These are phyloP conservation scores for Calonectria hawksworthii DNA, from an alignment of 2,329 filamentous ascomycete species.

Conservation along the genomic window DNA sequence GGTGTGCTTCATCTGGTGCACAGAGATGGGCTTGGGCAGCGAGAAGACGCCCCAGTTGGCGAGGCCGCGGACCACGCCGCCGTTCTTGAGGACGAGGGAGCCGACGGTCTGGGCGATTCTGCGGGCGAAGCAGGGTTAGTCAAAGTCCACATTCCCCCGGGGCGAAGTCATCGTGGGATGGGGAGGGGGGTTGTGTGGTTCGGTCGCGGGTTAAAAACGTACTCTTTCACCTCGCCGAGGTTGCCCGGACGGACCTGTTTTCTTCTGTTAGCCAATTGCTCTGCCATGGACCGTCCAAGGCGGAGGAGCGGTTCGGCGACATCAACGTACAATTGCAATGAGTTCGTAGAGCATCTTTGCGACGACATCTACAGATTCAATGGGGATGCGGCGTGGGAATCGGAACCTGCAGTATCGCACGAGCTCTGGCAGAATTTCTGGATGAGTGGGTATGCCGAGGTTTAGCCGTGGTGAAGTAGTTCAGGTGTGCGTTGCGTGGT, in stretches of 20 bases:
- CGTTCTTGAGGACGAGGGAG: slow-evolving; percentile 82
- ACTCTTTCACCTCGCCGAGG: slow-evolving; percentile 96
- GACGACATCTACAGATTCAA: slow-evolving; percentile 47
- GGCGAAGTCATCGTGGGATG: neutral
- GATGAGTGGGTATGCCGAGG: slow-evolving; percentile 41
- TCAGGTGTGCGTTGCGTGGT: slow-evolving; percentile 29
- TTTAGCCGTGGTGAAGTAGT: slow-evolving; percentile 48
- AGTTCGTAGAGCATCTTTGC: slow-evolving; percentile 93
- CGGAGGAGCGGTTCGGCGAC: slow-evolving; percentile 31
- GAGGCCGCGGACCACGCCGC: slow-evolving; percentile 91
- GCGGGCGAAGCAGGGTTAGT: slow-evolving; percentile 23
- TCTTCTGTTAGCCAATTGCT: slow-evolving; percentile 25
- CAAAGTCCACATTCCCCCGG: neutral
- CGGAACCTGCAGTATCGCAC: slow-evolving; percentile 30
- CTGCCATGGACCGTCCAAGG: neutral
- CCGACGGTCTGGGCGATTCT: slow-evolving; percentile 93
- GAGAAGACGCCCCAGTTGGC: slow-evolving; percentile 96
- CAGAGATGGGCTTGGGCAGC: slow-evolving; percentile 83
- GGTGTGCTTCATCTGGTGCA: slow-evolving; percentile 86
- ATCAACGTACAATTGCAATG: slow-evolving; percentile 86
- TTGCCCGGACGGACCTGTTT: slow-evolving; percentile 90
- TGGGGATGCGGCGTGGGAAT: slow-evolving; percentile 29
- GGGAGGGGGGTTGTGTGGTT: slow-evolving; percentile 8
- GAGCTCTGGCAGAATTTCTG: slow-evolving; percentile 41
- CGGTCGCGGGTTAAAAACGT: slow-evolving; percentile 53